These are phyloP conservation scores for Yamadazyma atlantica DNA, from an alignment of 1,139 yeast species.

Conservation along the genomic window DNA sequence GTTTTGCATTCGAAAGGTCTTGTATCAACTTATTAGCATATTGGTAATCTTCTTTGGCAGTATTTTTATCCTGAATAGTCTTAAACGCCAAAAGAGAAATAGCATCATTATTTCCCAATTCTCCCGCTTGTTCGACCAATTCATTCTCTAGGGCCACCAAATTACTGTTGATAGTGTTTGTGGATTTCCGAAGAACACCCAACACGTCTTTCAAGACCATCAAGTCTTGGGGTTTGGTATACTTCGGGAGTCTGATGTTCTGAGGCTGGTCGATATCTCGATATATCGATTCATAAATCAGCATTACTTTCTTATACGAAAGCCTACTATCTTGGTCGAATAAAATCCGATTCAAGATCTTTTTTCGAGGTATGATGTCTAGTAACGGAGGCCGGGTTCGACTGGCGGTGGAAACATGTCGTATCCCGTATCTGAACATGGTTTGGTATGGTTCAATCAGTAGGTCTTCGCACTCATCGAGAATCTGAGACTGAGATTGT, in stretches of 20 bases:
- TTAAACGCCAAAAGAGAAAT: slow-evolving; percentile 69
- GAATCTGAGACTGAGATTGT: too few species aligned
- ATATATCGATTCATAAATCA: slow-evolving; percentile 53
- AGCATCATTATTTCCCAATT: slow-evolving; percentile 79
- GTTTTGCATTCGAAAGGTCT: slow-evolving; percentile 58
- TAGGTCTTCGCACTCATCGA: too few species aligned
- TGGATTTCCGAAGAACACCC: slow-evolving; percentile 57
- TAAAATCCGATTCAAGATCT: slow-evolving; percentile 54
- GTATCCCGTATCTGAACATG: not conserved
- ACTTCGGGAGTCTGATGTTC: slow-evolving; percentile 39
- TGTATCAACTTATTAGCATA: slow-evolving; percentile 66
- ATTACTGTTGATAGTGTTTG: slow-evolving; percentile 57
- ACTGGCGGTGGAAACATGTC: slow-evolving; percentile 3
- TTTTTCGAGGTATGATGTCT: slow-evolving; percentile 58
- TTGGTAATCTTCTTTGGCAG: slow-evolving; percentile 51
- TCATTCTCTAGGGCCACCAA: slow-evolving; percentile 64
- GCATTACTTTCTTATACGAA: slow-evolving; percentile 52
- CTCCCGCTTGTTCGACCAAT: slow-evolving; percentile 79
- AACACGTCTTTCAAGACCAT: slow-evolving; percentile 69
- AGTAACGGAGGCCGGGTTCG: slow-evolving; percentile 40
- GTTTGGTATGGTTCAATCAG: too few species aligned
- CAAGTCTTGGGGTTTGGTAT: slow-evolving; percentile 55
- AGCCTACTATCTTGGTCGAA: slow-evolving; percentile 66
- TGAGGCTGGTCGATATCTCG: slow-evolving; percentile 38
- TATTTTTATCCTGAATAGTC: slow-evolving; percentile 39